These are phyloP conservation scores for Leccinum pachyderme DNA, from an alignment of 1,284 basidiomycete genomes.

Conservation along the genomic window DNA sequence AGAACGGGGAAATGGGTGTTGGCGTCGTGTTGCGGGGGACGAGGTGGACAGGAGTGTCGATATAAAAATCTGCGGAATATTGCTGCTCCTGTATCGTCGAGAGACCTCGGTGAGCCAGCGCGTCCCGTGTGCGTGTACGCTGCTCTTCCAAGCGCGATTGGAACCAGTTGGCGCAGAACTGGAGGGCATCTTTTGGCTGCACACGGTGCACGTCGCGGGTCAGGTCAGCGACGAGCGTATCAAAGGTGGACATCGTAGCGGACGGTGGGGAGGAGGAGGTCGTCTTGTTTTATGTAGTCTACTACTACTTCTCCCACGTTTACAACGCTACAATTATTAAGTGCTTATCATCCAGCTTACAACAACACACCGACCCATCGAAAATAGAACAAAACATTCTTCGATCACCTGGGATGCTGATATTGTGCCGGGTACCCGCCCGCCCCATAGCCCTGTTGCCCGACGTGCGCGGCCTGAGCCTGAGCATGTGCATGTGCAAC, in stretches of 20 bases:
- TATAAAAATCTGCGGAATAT: constrained; percentile 57
- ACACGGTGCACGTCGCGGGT: constrained; percentile 83
- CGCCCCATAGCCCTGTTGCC: constrained; percentile 29
- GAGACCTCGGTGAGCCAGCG: constrained; percentile 51
- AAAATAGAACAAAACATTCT: constrained; percentile 16
- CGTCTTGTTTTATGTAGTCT: constrained; percentile 5
- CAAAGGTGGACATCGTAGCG: constrained; percentile 62
- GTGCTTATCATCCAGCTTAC: background rate
- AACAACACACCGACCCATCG: constrained; percentile 4
- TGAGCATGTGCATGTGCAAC: constrained; percentile 40
- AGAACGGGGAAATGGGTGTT: constrained; percentile 48
- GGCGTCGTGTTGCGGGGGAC: constrained; percentile 31
- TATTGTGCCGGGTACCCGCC: constrained; percentile 32
- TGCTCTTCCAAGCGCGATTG: constrained; percentile 84
- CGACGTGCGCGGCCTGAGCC: constrained; percentile 28
- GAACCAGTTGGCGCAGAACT: constrained; percentile 97
- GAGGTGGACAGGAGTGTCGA: constrained; percentile 49
- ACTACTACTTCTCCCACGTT: constrained; percentile 25
- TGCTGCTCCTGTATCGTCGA: constrained; percentile 47
- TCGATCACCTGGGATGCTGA: constrained; percentile 31
- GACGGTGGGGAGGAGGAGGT: constrained; percentile 7
- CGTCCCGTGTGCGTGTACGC: constrained; percentile 66
- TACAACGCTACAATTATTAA: constrained; percentile 6
- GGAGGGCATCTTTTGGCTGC: constrained; percentile 86
- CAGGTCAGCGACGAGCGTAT: constrained; percentile 79